These are phyloP conservation scores for Babesia caballi DNA, from an alignment of 169 alveolate genomes.

Conservation along the genomic window DNA sequence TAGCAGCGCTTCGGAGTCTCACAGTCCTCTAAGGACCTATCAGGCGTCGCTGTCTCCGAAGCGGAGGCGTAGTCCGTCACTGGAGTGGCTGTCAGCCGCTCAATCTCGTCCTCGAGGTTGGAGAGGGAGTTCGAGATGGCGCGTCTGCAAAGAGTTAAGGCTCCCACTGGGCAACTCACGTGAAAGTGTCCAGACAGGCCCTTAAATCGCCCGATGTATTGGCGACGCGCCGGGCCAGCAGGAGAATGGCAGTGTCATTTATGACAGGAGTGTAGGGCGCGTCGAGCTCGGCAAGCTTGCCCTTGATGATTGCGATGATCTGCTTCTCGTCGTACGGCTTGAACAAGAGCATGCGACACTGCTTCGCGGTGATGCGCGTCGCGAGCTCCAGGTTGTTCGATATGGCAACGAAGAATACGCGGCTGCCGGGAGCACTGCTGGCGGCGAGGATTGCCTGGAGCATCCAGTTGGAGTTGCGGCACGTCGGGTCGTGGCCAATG, in stretches of 20 bases:
- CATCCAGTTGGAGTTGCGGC: constrained; percentile 49
- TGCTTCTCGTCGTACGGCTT: constrained; percentile 63
- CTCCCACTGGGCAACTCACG: constrained; percentile 1
- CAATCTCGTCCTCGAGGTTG: constrained; percentile 25
- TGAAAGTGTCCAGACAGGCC: constrained; percentile 63
- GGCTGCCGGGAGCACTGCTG: constrained; percentile 29
- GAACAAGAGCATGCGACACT: constrained; percentile 40
- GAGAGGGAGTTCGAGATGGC: constrained; percentile 54
- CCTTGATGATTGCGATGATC: constrained; percentile 49
- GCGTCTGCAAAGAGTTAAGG: constrained; percentile 15
- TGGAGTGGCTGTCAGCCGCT: not conserved
- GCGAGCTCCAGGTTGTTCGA: constrained; percentile 62
- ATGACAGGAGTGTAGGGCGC: constrained; percentile 20
- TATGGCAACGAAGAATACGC: constrained; percentile 41
- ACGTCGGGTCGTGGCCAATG: not conserved
- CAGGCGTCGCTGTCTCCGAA: not conserved
- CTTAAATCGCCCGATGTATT: constrained; percentile 64
- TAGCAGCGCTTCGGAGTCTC: constrained; percentile 9
- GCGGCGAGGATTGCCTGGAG: constrained; percentile 55
- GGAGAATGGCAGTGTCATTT: constrained; percentile 47
- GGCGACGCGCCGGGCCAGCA: constrained; percentile 62
- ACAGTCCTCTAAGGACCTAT: not conserved
- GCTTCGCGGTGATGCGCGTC: constrained; percentile 30
- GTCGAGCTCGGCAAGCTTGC: constrained; percentile 32
- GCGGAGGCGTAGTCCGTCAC: not conserved